These are phyloP conservation scores for Rhizopus microsporus DNA, from an alignment of 371 early-diverging fungal genomes.

Conservation along the genomic window DNA sequence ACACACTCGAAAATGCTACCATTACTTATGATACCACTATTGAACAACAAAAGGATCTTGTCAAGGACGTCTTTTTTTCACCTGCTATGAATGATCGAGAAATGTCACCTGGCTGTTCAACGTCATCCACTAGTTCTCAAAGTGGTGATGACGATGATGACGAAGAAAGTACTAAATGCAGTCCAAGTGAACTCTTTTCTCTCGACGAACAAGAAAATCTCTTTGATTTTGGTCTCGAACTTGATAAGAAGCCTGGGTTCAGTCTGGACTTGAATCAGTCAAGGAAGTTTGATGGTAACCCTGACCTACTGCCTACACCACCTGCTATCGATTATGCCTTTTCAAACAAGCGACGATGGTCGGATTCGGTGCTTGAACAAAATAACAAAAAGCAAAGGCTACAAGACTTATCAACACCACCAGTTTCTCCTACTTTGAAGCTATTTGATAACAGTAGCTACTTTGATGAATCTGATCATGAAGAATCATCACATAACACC, in stretches of 20 bases:
- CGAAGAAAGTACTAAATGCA: not conserved
- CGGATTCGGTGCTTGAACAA: conserved; percentile 26
- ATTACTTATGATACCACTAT: conserved; percentile 45
- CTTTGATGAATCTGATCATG: conserved; percentile 18
- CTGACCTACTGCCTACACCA: conserved; percentile 13
- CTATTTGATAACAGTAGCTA: conserved; percentile 13
- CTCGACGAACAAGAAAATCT: conserved; percentile 8
- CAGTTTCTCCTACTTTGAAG: conserved; percentile 10
- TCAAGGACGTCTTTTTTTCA: conserved; percentile 52
- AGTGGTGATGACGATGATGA: conserved; percentile 25
- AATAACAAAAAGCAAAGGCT: conserved; percentile 22
- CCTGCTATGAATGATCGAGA: conserved; percentile 37
- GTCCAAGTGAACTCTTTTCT: conserved; percentile 13
- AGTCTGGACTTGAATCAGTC: not conserved
- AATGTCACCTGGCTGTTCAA: conserved; percentile 22
- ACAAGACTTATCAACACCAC: conserved; percentile 5
- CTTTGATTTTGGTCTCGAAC: conserved; percentile 29
- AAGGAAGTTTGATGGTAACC: not conserved
- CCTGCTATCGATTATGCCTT: conserved; percentile 4
- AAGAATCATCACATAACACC: not conserved
- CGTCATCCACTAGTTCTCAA: conserved; percentile 19
- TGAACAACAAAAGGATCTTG: conserved; percentile 40
- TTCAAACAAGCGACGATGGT: conserved; percentile 22
- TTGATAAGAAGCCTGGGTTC: conserved; percentile 16
- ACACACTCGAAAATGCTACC: conserved; percentile 52